A percentile compares a stretch with the other conserved stretches of the same genome.
phyloP scores from a whole-genome alignment of 2,329 filamentous ascomycete species.

The Arthrinium puccinioides region DNA sequence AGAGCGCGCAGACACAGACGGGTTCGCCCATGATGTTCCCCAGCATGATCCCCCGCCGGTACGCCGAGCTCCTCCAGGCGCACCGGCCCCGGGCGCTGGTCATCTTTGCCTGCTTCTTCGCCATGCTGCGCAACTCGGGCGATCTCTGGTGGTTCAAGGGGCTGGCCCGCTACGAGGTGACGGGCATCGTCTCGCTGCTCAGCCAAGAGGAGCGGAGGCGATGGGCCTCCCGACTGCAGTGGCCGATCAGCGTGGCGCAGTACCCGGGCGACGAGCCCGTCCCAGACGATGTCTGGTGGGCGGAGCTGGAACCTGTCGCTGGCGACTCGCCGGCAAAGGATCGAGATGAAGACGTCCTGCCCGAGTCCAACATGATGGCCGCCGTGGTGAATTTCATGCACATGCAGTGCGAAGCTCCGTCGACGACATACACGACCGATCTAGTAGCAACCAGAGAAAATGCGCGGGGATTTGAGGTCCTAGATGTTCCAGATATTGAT shows the following conservation, averaged over 20 bases:
- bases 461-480: too few species aligned
- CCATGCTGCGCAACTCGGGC: slow-evolving; percentile 54
- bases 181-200: slow-evolving; percentile 53
- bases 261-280: slow-evolving; percentile 42
- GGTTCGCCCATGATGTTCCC: slow-evolving; percentile 56
- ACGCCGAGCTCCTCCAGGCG: slow-evolving; percentile 51
- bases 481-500: too few species aligned
- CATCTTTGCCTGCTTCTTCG: slow-evolving; percentile 61
- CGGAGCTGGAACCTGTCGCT: slow-evolving; percentile 28
- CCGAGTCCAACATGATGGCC: too few species aligned
- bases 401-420: too few species aligned
- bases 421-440: too few species aligned
- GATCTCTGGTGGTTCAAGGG: slow-evolving; percentile 66
- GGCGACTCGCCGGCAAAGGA: too few species aligned
- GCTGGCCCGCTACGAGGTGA: slow-evolving; percentile 57
- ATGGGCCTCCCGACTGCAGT: slow-evolving; percentile 56
- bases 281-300: slow-evolving; percentile 50
- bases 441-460: too few species aligned
- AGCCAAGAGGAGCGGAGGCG: slow-evolving; percentile 40
- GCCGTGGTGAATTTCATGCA: too few species aligned
- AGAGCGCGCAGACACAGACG: slow-evolving; percentile 45
- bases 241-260: slow-evolving; percentile 51
- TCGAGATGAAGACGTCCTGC: too few species aligned
- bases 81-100: slow-evolving; percentile 54
- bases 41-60: slow-evolving; percentile 54